These are phyloP conservation scores for Fusarium lyarnte DNA, from an alignment of 2,329 filamentous ascomycete genomes.

Conservation along the genomic window DNA sequence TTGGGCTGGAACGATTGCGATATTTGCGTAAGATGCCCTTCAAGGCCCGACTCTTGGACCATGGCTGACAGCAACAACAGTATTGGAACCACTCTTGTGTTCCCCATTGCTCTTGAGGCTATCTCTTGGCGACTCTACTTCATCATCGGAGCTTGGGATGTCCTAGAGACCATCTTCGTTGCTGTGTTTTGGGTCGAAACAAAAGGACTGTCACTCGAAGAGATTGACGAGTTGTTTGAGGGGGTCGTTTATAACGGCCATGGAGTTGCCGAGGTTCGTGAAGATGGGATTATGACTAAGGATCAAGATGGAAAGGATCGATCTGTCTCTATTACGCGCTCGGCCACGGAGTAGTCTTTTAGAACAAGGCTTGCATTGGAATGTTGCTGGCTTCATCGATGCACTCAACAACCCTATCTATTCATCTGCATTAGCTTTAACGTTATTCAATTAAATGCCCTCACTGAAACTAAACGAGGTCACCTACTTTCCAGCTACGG, in stretches of 20 bases:
- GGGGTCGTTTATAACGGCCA: neutral
- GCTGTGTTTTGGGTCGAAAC: neutral
- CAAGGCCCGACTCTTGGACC: fast-evolving
- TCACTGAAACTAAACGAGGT: fast-evolving
- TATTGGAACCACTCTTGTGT: neutral
- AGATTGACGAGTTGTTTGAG: neutral
- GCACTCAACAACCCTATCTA: neutral
- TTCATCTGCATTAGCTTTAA: neutral
- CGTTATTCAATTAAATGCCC: fast-evolving
- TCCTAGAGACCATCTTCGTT: neutral
- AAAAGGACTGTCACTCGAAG: neutral
- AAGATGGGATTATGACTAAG: fast-evolving
- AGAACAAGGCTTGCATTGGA: fast-evolving
- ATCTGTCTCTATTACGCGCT: neutral
- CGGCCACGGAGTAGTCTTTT: neutral
- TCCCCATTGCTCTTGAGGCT: neutral
- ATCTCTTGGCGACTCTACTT: neutral
- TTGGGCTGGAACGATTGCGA: neutral
- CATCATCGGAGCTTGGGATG: neutral
- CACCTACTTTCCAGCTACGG: neutral
- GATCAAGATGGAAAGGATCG: neutral
- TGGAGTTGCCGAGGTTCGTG: neutral
- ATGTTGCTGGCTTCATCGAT: fast-evolving
- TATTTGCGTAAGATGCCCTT: neutral
- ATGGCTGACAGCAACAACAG: neutral